phyloP scores from a whole-genome alignment of 257 asterid genomes.

The Solanum medicagineum region DNA sequence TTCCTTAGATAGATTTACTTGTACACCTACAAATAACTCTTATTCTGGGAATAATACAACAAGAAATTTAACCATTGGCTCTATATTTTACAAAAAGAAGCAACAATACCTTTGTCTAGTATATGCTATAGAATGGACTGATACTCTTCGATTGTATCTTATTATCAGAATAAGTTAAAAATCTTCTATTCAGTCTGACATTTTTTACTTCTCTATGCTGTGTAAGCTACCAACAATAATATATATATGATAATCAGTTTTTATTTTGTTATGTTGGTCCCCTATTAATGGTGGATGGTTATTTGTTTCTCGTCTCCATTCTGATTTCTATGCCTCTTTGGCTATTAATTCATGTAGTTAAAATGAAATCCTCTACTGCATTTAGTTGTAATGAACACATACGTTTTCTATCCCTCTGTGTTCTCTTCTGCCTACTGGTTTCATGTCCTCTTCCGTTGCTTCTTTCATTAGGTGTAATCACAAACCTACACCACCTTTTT shows the following conservation, averaged over 20 bases:
- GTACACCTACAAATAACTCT: too few species aligned
- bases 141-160: background rate
- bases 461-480: background rate
- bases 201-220: background rate
- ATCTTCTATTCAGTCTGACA: background rate
- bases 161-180: background rate
- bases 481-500: background rate
- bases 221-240: background rate
- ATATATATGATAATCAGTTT: background rate
- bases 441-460: background rate
- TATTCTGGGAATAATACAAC: too few species aligned
- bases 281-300: background rate
- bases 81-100: background rate
- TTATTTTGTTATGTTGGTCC: background rate
- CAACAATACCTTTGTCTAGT: background rate
- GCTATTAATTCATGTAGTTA: background rate
- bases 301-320: background rate
- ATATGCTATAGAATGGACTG: background rate
- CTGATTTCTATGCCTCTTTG: background rate
- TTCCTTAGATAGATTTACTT: too few species aligned
- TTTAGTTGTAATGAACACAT: background rate
- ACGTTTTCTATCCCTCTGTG: background rate
- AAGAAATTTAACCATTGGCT: too few species aligned
- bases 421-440: background rate
- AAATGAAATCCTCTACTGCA: background rate